Conservation (phyloP, 345 rosid species). For the Tarenaya hassleriana region DNA sequence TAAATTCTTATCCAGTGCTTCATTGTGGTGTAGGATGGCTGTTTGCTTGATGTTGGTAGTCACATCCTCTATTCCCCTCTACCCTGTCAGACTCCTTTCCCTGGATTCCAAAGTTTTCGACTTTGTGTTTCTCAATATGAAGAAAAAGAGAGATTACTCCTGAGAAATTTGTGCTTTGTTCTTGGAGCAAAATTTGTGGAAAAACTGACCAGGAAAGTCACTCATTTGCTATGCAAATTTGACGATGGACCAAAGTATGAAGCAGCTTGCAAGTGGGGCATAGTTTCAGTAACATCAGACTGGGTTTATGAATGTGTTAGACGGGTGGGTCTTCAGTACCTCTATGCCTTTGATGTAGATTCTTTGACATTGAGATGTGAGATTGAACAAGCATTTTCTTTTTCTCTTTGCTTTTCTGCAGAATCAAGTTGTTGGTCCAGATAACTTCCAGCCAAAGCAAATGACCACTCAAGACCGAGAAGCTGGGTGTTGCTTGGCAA, state of each 20-base stretch:
- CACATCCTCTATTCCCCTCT: slow-evolving; percentile 92
- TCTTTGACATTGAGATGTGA: slow-evolving; percentile 8
- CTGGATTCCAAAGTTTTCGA: slow-evolving; percentile 65
- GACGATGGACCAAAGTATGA: slow-evolving; percentile 68
- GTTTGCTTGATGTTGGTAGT: slow-evolving; percentile 67
- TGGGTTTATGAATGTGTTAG: slow-evolving; percentile 88
- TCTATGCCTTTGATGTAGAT: slow-evolving; percentile 15
- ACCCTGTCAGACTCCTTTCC: slow-evolving; percentile 75
- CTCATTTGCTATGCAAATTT: slow-evolving; percentile 81
- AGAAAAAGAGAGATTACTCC: slow-evolving; percentile 62
- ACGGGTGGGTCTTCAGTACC: slow-evolving; percentile 44
- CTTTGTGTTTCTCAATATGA: slow-evolving; percentile 81
- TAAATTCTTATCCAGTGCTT: background rate
- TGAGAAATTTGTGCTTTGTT: slow-evolving; percentile 70
- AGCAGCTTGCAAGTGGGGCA: slow-evolving; percentile 72
- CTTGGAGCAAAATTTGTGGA: slow-evolving; percentile 71
- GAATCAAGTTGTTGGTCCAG: slow-evolving; percentile 60
- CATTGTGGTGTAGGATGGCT: slow-evolving; percentile 53
- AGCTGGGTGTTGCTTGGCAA: slow-evolving; percentile 53
- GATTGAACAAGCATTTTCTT: slow-evolving; percentile 1
- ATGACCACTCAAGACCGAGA: slow-evolving; percentile 58
- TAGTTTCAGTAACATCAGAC: slow-evolving; percentile 51
- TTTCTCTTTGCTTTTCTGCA: slow-evolving; percentile 25
- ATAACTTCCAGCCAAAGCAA: slow-evolving; percentile 67
- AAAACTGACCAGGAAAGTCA: slow-evolving; percentile 65